Evolutionary conservation across 306 rosid species (phyloP).

Genomic region (Dryas octopetala): DNA sequence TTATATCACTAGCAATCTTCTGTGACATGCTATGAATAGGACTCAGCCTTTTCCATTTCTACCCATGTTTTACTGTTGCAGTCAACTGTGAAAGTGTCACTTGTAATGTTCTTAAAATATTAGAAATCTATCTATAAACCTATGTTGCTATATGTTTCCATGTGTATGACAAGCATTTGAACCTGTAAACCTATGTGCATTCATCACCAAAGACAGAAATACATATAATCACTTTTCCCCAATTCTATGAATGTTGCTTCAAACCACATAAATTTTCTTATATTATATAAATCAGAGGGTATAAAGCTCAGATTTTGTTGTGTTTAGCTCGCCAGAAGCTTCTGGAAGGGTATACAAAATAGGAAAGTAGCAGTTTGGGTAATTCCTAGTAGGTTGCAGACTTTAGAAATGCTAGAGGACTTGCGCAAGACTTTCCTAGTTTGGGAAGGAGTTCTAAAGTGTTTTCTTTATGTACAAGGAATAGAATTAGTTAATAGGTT

Average conservation of each 20-base stretch:
- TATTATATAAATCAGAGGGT: not conserved
- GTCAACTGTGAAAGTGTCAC: not conserved
- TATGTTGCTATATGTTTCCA: not conserved
- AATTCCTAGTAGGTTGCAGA: too few species aligned
- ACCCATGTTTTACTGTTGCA: not conserved
- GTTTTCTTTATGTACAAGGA: too few species aligned
- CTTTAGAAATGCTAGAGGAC: too few species aligned
- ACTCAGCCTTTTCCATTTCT: not conserved
- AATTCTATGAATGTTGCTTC: not conserved
- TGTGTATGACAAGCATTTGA: not conserved
- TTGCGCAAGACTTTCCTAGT: too few species aligned
- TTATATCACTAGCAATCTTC: not conserved
- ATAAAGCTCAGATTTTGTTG: not conserved
- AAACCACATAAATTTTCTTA: not conserved
- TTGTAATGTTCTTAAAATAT: not conserved
- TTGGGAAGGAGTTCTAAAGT: too few species aligned
- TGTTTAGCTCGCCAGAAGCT: too few species aligned
- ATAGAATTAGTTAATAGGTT: too few species aligned
- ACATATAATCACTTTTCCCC: not conserved
- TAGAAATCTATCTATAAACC: not conserved
- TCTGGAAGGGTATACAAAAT: too few species aligned
- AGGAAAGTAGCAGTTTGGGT: too few species aligned
- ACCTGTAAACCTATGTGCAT: not conserved
- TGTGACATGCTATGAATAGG: constrained; percentile 5
- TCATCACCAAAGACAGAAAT: not conserved